Percentiles rank a stretch among this genome's conserved stretches.
phyloP scores from a whole-genome alignment of 1,284 basidiomycete genomes.

The Pterulicium gracile region DNA sequence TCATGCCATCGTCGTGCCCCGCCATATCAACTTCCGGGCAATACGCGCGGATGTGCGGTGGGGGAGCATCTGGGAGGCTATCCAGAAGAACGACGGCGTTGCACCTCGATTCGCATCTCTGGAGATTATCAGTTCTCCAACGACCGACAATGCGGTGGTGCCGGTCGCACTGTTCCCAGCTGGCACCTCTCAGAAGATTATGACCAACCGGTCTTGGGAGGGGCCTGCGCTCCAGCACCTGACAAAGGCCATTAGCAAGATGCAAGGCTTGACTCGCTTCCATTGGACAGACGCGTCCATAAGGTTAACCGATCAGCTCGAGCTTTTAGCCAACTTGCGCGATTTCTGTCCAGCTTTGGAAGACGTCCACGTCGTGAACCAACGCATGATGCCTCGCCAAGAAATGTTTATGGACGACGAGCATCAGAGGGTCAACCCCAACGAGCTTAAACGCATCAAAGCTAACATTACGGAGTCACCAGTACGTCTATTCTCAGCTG shows the following conservation, averaged over 20 bases:
- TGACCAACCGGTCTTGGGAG: neutral
- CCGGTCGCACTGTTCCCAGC: neutral
- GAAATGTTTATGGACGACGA: slow-evolving; percentile 1
- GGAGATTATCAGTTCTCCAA: neutral
- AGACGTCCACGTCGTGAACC: neutral
- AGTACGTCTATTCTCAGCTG: neutral
- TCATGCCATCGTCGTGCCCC: neutral
- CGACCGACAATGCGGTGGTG: neutral
- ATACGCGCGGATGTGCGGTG: neutral
- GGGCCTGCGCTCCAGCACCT: neutral
- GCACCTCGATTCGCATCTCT: neutral
- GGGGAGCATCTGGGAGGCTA: neutral
- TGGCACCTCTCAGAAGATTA: neutral
- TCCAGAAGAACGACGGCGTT: neutral
- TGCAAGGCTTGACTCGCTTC: neutral
- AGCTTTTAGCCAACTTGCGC: neutral
- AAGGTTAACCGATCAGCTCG: slow-evolving; percentile 1
- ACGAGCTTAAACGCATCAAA: neutral
- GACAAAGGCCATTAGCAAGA: neutral
- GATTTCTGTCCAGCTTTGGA: neutral
- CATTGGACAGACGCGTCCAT: slow-evolving; percentile 1
- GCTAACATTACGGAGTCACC: neutral
- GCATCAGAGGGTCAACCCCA: neutral
- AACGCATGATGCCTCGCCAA: neutral
- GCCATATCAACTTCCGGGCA: neutral